These are phyloP conservation scores for Cylindrodendrum hubeiense DNA, from an alignment of 2,329 filamentous ascomycete genomes.

Conservation along the genomic window DNA sequence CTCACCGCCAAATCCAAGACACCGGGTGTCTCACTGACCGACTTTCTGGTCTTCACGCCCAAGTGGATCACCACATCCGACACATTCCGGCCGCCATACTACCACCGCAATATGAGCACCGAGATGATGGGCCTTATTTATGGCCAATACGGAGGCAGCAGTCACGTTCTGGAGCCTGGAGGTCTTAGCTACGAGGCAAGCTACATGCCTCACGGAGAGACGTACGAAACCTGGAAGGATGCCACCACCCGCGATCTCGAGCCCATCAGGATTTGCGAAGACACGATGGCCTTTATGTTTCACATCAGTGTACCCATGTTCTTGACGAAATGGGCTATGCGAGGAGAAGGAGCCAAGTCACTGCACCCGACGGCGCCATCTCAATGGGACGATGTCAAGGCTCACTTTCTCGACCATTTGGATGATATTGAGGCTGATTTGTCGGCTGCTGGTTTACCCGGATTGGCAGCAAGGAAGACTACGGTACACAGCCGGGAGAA, in stretches of 20 bases:
- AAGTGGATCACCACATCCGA: constrained; percentile 72
- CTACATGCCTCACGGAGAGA: constrained; percentile 38
- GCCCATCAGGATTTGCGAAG: constrained; percentile 13
- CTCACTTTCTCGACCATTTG: constrained; percentile 19
- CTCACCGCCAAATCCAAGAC: constrained; percentile 68
- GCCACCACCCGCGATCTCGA: constrained; percentile 16
- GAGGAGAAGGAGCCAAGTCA: constrained; percentile 10
- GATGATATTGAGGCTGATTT: constrained; percentile 16
- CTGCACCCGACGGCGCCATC: constrained; percentile 11
- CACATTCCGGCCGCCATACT: constrained; percentile 75
- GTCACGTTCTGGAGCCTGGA: constrained; percentile 29
- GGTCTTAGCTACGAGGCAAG: constrained; percentile 25
- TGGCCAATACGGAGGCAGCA: constrained; percentile 46
- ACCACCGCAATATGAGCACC: constrained; percentile 70
- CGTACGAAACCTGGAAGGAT: constrained; percentile 40
- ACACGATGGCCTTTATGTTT: constrained; percentile 26
- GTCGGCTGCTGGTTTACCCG: constrained; percentile 11
- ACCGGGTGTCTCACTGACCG: constrained; percentile 66
- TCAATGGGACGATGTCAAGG: constrained; percentile 18
- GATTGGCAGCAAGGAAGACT: neutral
- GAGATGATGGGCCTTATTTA: constrained; percentile 68
- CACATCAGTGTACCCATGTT: constrained; percentile 21
- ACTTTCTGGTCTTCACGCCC: constrained; percentile 77
- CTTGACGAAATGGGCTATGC: constrained; percentile 21
- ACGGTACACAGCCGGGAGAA: neutral